Base-by-base conservation (phyloP, 805 yeast species). In the Candida ipomoeae region DNA sequence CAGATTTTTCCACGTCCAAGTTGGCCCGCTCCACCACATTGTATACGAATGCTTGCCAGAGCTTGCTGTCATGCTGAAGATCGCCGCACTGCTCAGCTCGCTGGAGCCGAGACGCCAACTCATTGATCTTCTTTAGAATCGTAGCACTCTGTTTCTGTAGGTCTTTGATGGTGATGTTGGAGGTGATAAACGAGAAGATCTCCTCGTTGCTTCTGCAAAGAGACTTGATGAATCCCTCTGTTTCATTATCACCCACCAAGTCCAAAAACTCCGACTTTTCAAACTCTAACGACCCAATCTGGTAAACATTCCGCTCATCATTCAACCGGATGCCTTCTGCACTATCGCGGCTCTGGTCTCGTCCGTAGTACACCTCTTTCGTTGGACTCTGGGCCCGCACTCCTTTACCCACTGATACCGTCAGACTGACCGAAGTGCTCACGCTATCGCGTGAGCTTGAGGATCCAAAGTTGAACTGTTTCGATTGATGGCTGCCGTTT, bases 151-250 rank as follows among this genome's bases (percentile, higher is more conserved):
- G 70, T 51, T 69, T 70, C 56, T 72, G 78, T 26, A 75, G 54
- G 50, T 75, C 80, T 50, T 64, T 66, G 39, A 75, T 61, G 2
- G 77, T 70, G 36, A 75, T 67, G 54, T 71, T 70, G 33, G 77
- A 66, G 1, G 69, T 67, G 29, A 75, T 73, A 58, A 75, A 74
- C 31, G 75, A 71, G 50, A 60, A 64, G 14, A 64, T 62, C 44
- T 63, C 60, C 48, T 63, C 67, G 51, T 62, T 62, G 52, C 61
- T 62, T 15, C 65, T 55, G 46, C 67, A 62, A 38, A 64, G 58
- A 36, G 78, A 72, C 58, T 77, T 77, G 45, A 82, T 70, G 61
- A 83, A 81, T 21, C 83, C 81, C 52, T 80, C 85, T 4, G 85
- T 76, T 34, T 83, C 86, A 55, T 61, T 59, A 39, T 63, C 62